Evolutionary conservation across 23 red algal species (phyloP).

Genomic region (Pyropia yezoensis): DNA sequence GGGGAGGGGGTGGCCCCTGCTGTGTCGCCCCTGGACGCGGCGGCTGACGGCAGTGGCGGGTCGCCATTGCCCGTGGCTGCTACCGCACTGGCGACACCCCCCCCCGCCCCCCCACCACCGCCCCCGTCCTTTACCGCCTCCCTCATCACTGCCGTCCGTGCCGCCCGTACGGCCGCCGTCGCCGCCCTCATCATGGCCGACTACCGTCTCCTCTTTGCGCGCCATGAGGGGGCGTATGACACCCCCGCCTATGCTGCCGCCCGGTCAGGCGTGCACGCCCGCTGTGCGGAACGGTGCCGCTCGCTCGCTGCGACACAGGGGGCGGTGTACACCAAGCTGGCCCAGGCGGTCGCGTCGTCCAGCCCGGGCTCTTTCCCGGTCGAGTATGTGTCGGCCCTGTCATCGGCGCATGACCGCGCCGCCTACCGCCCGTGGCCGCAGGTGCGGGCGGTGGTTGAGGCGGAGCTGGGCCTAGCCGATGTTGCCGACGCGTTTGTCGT

Average conservation of each 20-base stretch:
- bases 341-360: constrained; percentile 42
- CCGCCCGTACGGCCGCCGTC: constrained; percentile 9
- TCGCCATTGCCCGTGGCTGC: too few species aligned
- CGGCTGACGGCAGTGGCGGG: too few species aligned
- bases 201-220: constrained; percentile 37
- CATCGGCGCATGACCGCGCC: constrained; percentile 31
- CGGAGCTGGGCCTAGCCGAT: constrained; percentile 20
- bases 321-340: constrained; percentile 66
- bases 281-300: constrained; percentile 11
- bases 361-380: constrained; percentile 22
- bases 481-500: constrained; percentile 19
- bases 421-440: constrained; percentile 23
- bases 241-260: constrained; percentile 12
- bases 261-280: constrained; percentile 16
- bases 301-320: constrained; percentile 26
- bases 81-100: too few species aligned
- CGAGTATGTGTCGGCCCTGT: constrained; percentile 23
- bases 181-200: constrained; percentile 23
- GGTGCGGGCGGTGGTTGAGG: constrained; percentile 25
- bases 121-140: not conserved
- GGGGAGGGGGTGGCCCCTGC: too few species aligned
- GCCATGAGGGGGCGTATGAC: constrained; percentile 12
- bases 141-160: constrained; percentile 39
- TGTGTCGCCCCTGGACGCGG: too few species aligned
- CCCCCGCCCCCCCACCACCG: too few species aligned